Evolutionary conservation across 2,329 filamentous ascomycete species (phyloP), one percentile per base, ranked within the genome.

Genomic region (Hymenoscyphus occultus): DNA sequence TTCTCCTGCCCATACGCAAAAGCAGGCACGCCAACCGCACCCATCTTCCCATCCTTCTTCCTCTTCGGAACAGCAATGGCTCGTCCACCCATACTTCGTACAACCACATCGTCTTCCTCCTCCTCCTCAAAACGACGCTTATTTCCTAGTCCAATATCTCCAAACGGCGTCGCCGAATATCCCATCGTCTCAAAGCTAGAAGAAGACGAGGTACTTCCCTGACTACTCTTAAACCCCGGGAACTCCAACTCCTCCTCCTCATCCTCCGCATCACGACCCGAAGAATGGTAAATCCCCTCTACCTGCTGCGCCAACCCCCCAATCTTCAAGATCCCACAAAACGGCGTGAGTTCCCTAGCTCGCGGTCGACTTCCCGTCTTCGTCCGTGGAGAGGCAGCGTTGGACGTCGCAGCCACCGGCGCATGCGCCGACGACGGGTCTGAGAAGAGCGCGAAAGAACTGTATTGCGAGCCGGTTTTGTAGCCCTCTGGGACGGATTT

Each of bases 401-500:
- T 54, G 35, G 45, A 22, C 65, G 64, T 65, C 66, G 73, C 39
- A 7, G 64, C 64, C 9, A 63, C 65, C 61, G 61, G 64, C 10
- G 39, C 48, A 14, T 10, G 16, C 10, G 56, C 12, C 5, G 35
- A 19, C 9, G 54, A 48, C 1, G 61, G 51, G 19, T 83, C 80
- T 61, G 78, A 75, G 77, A 83, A 86, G 28, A 87, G 77, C 58
- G 82, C 79, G 73, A 86, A 86, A 70, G 79, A 80, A 67, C 76
- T 77, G 74, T 81, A 79, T 61, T 75, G 72, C 3, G 51, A 54
- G 68, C 84, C 84, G 1, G 91, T 96, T 80, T 96, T 96, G 83
- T 97, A 97, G 66, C 94, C 94, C 76, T 97, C 93, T 0, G 92
- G 90, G 7, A 98, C 90, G 12, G 91, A 91, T 80, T 98, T 98